Conservation (phyloP, 2,329 filamentous ascomycete genomes). For the Alternaria sp. region DNA sequence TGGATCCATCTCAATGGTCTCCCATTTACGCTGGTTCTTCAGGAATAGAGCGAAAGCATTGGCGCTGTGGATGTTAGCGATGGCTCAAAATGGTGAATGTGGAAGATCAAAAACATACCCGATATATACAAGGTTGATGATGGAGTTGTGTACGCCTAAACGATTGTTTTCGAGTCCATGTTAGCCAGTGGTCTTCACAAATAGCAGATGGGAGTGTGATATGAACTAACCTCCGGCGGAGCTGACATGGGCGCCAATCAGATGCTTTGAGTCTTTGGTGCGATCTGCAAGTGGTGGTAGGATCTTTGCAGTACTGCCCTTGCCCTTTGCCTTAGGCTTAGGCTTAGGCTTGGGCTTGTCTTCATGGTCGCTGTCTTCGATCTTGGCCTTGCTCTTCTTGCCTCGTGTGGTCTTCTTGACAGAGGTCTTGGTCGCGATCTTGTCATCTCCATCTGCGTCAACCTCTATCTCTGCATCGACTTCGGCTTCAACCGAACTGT, state of each 20-base stretch:
- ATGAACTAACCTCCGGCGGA: constrained; percentile 75
- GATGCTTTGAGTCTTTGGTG: constrained; percentile 76
- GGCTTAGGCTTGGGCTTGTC: constrained; percentile 19
- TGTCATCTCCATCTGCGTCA: constrained; percentile 10
- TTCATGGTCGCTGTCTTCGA: background rate
- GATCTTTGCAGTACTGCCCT: constrained; percentile 49
- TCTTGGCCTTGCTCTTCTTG: constrained; percentile 3
- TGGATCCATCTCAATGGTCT: constrained; percentile 75
- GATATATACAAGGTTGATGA: constrained; percentile 78
- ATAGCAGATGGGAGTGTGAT: background rate
- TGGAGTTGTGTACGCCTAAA: constrained; percentile 84
- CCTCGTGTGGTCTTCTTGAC: background rate
- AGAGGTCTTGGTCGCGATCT: background rate
- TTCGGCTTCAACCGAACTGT: background rate
- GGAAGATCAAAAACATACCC: constrained; percentile 53
- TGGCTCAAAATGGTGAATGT: background rate
- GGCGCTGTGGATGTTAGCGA: constrained; percentile 59
- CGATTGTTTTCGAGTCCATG: constrained; percentile 19
- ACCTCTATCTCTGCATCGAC: background rate
- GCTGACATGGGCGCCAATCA: constrained; percentile 91
- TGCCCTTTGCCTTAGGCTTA: constrained; percentile 54
- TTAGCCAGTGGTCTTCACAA: constrained; percentile 20
- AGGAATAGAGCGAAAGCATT: constrained; percentile 95
- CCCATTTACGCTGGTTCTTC: constrained; percentile 96
- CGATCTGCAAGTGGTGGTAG: constrained; percentile 71